Base-by-base conservation (phyloP, 2,329 filamentous ascomycete genomes). In the Neurospora crassa region DNA sequence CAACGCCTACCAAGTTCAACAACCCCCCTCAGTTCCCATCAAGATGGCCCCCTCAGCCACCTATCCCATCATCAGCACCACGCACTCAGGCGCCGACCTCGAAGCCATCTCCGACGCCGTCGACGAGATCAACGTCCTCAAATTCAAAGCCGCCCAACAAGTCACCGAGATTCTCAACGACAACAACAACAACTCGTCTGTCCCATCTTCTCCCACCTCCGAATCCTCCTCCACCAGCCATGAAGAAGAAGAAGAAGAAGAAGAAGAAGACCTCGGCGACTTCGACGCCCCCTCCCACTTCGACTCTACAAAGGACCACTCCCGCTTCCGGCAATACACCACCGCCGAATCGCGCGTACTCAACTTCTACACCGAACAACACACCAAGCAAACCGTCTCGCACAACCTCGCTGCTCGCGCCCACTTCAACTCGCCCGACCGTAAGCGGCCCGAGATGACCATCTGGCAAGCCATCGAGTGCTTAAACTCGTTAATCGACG, bases 401-500 rank as follows among this genome's bases (percentile, higher is more conserved):
- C 96, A 94, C 86, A 97, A 97, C 84, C 86, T 96, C 63, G 89
- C 90, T 74, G 92, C 92, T 16, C 92, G 94, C 70, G 89, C 91
- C 76, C 83, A 86, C 70, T 92, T 93, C 83, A 83, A 89, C 80
- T 86, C 85, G 74, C 87, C 89, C 73, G 87, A 87, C 1, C 88
- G 91, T 20, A 78, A 77, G 53, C 83, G 85, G 70, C 89, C 91
- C 18, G 86, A 91, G 80, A 93, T 97, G 92, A 91, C 90, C 73
- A 86, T 97, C 79, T 97, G 93, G 94, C 86, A 96, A 80, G 94
- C 94, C 24, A 96, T 97, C 83, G 92, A 96, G 87, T 94, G 93
- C 82, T 90, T 97, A 78, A 93, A 97, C 86, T 93, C 91, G 0
- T 87, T 97, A 69, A 92, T 97, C 80, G 94, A 97, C 82, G 92